These are phyloP conservation scores for Glaciozyma martinii DNA, from an alignment of 768 basidiomycete species.

Conservation along the genomic window DNA sequence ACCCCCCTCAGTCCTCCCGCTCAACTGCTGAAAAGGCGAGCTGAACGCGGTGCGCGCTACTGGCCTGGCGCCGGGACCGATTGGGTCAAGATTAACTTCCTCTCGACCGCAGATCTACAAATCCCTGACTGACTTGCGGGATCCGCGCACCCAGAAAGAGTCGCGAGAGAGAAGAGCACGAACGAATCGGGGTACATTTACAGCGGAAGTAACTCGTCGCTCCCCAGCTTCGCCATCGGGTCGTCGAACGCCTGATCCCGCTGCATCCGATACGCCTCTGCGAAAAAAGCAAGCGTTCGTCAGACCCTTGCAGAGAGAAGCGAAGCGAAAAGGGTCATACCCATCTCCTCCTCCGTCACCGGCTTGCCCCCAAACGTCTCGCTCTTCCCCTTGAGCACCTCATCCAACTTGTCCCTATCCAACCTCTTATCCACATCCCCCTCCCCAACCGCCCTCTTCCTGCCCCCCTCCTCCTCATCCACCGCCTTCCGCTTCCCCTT, in stretches of 20 bases:
- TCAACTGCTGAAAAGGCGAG: too few relatives aligned
- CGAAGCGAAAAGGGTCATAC: neutral
- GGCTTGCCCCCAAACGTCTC: neutral
- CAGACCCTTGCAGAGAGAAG: neutral
- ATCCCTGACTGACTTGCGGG: too few relatives aligned
- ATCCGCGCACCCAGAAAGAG: too few relatives aligned
- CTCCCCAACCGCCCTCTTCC: slow-evolving; percentile 8
- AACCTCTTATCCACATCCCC: slow-evolving; percentile 1
- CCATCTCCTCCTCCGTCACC: slow-evolving; percentile 29
- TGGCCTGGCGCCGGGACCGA: too few relatives aligned
- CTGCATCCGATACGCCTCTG: slow-evolving; percentile 21
- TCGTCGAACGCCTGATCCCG: slow-evolving; percentile 25
- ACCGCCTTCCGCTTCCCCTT: slow-evolving; percentile 39
- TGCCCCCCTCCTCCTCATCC: slow-evolving; percentile 9
- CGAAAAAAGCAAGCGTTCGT: neutral
- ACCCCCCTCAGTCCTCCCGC: too few relatives aligned
- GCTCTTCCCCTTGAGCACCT: slow-evolving; percentile 12
- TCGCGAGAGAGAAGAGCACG: too few relatives aligned
- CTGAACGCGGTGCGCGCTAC: too few relatives aligned
- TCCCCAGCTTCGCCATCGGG: slow-evolving; percentile 15
- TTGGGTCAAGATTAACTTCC: too few relatives aligned
- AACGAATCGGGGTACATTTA: neutral
- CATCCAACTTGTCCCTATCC: slow-evolving; percentile 14
- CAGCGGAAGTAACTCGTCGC: slow-evolving; percentile 23
- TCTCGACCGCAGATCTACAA: too few relatives aligned